Conservation (phyloP, 2,329 filamentous ascomycete species). For the Exophiala oligosperma region DNA sequence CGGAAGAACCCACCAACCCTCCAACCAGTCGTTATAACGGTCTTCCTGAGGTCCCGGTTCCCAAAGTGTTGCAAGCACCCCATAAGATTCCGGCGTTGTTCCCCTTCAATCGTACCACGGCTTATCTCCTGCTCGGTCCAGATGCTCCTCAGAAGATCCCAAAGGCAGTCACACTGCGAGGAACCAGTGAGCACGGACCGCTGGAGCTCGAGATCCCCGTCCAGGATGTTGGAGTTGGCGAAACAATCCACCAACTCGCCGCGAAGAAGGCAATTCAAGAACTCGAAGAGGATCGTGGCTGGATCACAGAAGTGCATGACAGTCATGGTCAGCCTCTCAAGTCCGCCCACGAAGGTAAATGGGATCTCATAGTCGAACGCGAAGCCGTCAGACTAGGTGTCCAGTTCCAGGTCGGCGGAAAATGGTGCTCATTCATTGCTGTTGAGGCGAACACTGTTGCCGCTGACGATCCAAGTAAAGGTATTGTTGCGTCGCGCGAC, state of each 20-base stretch:
- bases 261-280: conserved; percentile 68
- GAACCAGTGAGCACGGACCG: conserved; percentile 57
- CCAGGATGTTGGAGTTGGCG: conserved; percentile 46
- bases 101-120: conserved; percentile 63
- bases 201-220: conserved; percentile 66
- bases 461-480: not conserved
- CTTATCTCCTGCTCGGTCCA: conserved; percentile 65
- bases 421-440: conserved; percentile 73
- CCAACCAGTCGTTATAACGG: conserved; percentile 43
- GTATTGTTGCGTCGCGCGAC: not conserved
- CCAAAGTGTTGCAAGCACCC: conserved; percentile 65
- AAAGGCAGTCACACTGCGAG: conserved; percentile 59
- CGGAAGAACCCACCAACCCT: conserved; percentile 43
- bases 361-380: conserved; percentile 61
- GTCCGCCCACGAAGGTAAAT: conserved; percentile 50
- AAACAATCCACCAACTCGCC: conserved; percentile 69
- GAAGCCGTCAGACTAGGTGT: conserved; percentile 68
- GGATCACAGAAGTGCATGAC: conserved; percentile 57
- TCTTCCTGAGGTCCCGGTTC: conserved; percentile 54
- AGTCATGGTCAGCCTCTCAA: conserved; percentile 46
- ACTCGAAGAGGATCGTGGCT: conserved; percentile 69
- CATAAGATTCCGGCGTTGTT: conserved; percentile 64
- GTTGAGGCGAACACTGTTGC: conserved; percentile 45
- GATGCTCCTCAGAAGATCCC: conserved; percentile 48
- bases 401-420: conserved; percentile 65